A percentile compares a stretch with the other conserved stretches of the same genome.
Evolutionary conservation across 2,329 filamentous ascomycete species (phyloP).

Genomic region (Pseudogymnoascus verrucosus): DNA sequence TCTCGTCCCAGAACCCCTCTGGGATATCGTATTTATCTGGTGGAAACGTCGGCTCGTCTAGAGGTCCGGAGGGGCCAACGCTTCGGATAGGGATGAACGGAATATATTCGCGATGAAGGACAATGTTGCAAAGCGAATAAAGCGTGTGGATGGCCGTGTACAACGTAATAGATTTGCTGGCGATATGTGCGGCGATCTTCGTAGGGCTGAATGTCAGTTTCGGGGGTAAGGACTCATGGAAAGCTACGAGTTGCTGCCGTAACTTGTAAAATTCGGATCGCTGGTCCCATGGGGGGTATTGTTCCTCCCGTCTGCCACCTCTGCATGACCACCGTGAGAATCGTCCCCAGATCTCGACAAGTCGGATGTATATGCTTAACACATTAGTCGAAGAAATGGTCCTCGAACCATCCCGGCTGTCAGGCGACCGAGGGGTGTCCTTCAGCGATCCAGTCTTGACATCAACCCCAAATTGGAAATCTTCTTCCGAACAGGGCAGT

Average conservation of each 20-base stretch:
- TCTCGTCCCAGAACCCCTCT: slow-evolving; percentile 52
- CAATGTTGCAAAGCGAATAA: slow-evolving; percentile 56
- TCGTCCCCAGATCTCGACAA: slow-evolving; percentile 54
- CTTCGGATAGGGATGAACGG: slow-evolving; percentile 55
- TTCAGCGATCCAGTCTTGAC: slow-evolving; percentile 44
- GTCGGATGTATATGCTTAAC: slow-evolving; percentile 43
- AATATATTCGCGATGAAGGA: slow-evolving; percentile 61
- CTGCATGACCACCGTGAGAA: slow-evolving; percentile 48
- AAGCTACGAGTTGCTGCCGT: slow-evolving; percentile 41
- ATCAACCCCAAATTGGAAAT: slow-evolving; percentile 54
- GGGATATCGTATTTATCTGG: slow-evolving; percentile 39
- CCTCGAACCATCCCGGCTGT: slow-evolving; percentile 19
- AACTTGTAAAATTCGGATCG: slow-evolving; percentile 48
- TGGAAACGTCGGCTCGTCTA: slow-evolving; percentile 50
- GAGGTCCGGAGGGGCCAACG: slow-evolving; percentile 41
- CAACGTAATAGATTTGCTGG: slow-evolving; percentile 52
- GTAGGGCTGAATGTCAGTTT: slow-evolving; percentile 47
- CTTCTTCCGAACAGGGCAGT: slow-evolving; percentile 58
- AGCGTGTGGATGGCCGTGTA: slow-evolving; percentile 63
- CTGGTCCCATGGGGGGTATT: slow-evolving; percentile 50
- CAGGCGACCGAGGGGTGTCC: slow-evolving; percentile 2
- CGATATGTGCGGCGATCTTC: slow-evolving; percentile 60
- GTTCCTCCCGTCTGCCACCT: slow-evolving; percentile 39
- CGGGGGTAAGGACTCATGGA: slow-evolving; percentile 45
- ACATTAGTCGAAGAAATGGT: slow-evolving; percentile 32